These are phyloP conservation scores for Crotalaria pallida DNA, from an alignment of 306 rosid genomes.

Conservation along the genomic window DNA sequence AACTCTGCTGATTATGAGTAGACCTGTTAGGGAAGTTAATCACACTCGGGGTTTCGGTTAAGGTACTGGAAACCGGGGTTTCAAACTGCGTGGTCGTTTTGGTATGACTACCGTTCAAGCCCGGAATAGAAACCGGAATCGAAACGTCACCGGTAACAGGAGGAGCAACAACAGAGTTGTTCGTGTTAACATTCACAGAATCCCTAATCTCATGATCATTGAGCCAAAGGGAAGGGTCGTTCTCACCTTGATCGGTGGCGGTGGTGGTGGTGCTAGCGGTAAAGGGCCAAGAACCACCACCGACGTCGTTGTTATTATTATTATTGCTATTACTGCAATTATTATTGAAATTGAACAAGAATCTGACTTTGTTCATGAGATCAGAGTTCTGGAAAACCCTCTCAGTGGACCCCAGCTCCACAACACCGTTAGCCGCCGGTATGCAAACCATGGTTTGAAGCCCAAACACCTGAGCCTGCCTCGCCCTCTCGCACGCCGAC, in stretches of 20 bases:
- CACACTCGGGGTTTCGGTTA: conserved; percentile 55
- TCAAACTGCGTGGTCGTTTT: conserved; percentile 54
- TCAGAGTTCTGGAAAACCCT: conserved; percentile 57
- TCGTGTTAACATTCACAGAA: conserved; percentile 23
- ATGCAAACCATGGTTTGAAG: conserved; percentile 71
- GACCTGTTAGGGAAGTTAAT: conserved; percentile 26
- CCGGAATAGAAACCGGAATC: conserved; percentile 22
- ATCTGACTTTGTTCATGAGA: conserved; percentile 68
- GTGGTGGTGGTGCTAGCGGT: neutral
- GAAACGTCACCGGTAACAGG: neutral
- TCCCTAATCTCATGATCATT: conserved; percentile 62
- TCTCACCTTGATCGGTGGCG: conserved; percentile 63
- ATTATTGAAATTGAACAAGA: conserved; percentile 68
- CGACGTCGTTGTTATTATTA: conserved; percentile 12
- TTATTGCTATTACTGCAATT: neutral
- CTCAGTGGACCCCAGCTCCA: conserved; percentile 80
- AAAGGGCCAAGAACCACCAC: conserved; percentile 63
- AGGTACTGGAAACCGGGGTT: conserved; percentile 50
- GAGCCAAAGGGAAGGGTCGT: conserved; percentile 81
- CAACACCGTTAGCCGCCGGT: conserved; percentile 74
- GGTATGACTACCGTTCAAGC: conserved; percentile 10
- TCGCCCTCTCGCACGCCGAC: conserved; percentile 67
- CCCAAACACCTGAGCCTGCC: conserved; percentile 60
- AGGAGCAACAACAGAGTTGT: neutral
- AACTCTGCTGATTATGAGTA: conserved; percentile 17